Conservation (phyloP, 2,329 filamentous ascomycete species). For the Microcera coccophila region DNA sequence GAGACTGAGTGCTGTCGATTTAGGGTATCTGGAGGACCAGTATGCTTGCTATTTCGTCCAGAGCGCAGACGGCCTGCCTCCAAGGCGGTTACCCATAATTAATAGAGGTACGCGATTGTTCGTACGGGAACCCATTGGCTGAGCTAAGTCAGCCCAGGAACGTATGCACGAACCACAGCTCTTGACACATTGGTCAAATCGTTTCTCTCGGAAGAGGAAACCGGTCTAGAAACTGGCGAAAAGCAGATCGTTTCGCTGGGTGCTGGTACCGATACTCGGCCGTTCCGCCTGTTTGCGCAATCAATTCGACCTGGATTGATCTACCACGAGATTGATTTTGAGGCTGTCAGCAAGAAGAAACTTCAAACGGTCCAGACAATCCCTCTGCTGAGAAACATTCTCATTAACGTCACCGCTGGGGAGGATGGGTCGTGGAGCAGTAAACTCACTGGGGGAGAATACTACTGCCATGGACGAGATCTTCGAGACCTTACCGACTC, state of each 20-base stretch:
- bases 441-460: constrained; percentile 39
- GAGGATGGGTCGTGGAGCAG: constrained; percentile 46
- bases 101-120: constrained; percentile 65
- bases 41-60: constrained; percentile 71
- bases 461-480: constrained; percentile 64
- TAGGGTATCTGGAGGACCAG: constrained; percentile 79
- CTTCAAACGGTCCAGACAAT: constrained; percentile 50
- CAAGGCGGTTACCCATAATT: constrained; percentile 80
- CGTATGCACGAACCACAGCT: constrained; percentile 83
- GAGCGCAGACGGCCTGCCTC: constrained; percentile 40
- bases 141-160: constrained; percentile 54
- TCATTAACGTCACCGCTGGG: constrained; percentile 32
- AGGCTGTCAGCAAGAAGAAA: constrained; percentile 66
- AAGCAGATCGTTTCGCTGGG: constrained; percentile 89
- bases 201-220: constrained; percentile 55
- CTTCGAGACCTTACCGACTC: constrained; percentile 53
- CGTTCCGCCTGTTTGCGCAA: constrained; percentile 66
- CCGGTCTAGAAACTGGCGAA: constrained; percentile 21
- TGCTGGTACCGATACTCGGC: constrained; percentile 88
- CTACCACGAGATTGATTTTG: constrained; percentile 94
- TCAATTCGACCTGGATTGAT: constrained; percentile 44
- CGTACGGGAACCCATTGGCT: background rate
- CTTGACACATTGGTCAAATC: constrained; percentile 72
- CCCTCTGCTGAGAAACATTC: constrained; percentile 36
- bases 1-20: constrained; percentile 78